Percentiles rank a stretch among this genome's conserved stretches.
Evolutionary conservation across 352 stramenopile genomes (phyloP).

Genomic region (Phytopythium cucurbitacearum): DNA sequence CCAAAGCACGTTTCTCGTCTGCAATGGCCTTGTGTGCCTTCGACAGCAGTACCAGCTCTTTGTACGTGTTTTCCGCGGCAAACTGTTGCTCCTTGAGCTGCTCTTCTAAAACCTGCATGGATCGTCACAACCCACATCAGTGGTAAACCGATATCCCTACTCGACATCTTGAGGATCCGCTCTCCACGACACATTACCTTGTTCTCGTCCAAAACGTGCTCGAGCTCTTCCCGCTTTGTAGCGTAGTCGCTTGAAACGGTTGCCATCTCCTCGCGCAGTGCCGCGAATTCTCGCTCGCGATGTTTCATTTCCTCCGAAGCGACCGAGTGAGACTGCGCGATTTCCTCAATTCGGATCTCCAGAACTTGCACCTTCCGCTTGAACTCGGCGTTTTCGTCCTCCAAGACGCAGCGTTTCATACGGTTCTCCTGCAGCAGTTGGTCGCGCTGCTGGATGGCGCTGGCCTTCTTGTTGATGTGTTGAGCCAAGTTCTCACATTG

Average conservation of each 20-base stretch:
- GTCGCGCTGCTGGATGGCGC: slow-evolving; percentile 60
- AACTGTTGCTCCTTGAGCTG: slow-evolving; percentile 52
- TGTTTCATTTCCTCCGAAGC: slow-evolving; percentile 54
- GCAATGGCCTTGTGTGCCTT: slow-evolving; percentile 72
- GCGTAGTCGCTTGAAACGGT: slow-evolving; percentile 65
- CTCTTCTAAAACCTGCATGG: slow-evolving; percentile 44
- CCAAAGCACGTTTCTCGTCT: slow-evolving; percentile 53
- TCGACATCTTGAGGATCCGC: too few species aligned
- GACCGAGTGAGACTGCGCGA: slow-evolving; percentile 59
- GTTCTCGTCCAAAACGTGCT: slow-evolving; percentile 41
- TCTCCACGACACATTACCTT: slow-evolving; percentile 19
- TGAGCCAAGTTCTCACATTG: slow-evolving; percentile 70
- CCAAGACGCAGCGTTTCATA: slow-evolving; percentile 40
- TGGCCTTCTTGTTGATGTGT: slow-evolving; percentile 76
- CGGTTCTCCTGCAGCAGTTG: slow-evolving; percentile 64
- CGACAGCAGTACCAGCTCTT: slow-evolving; percentile 71
- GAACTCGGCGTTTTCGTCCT: slow-evolving; percentile 75
- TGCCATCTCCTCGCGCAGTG: slow-evolving; percentile 62
- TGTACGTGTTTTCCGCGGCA: slow-evolving; percentile 67
- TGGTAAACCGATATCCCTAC: not conserved
- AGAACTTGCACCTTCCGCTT: slow-evolving; percentile 76
- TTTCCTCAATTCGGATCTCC: slow-evolving; percentile 72
- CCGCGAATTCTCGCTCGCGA: slow-evolving; percentile 48
- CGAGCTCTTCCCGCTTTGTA: slow-evolving; percentile 54
- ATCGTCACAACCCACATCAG: not conserved